A percentile compares a stretch with the other conserved stretches of the same genome.
These are phyloP conservation scores for Zymoseptoria passerinii DNA, from an alignment of 2,329 filamentous ascomycete species.

Conservation along the genomic window DNA sequence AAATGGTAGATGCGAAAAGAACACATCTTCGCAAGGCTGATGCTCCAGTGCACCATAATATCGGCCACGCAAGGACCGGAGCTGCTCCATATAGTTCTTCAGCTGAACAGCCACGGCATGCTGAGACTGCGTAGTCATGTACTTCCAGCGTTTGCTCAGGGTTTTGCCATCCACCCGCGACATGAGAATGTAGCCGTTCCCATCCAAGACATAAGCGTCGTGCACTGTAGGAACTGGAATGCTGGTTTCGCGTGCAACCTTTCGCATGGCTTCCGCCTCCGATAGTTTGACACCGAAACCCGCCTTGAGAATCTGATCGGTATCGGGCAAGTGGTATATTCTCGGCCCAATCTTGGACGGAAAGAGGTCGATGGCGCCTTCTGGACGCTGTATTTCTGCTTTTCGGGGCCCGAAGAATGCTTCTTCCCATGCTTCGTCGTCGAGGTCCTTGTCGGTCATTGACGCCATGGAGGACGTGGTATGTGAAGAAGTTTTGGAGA, in stretches of 20 bases:
- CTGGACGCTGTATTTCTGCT: not conserved
- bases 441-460: not conserved
- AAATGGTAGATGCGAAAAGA: conserved; percentile 5
- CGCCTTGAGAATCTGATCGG: conserved; percentile 4
- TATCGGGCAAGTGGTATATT: not conserved
- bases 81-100: not conserved
- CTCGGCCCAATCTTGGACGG: conserved; percentile 1
- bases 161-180: conserved; percentile 1
- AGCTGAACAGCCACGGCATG: conserved; percentile 2
- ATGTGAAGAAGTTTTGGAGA: no score
- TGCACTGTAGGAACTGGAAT: conserved; percentile 6
- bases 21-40: conserved; percentile 5
- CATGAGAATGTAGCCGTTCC: conserved; percentile 7
- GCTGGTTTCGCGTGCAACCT: conserved; percentile 4
- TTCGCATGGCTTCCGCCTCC: conserved; percentile 8
- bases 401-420: not conserved
- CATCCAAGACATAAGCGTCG: conserved; percentile 1
- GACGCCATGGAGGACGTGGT: not conserved
- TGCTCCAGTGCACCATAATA: conserved; percentile 7
- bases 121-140: not conserved
- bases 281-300: conserved; percentile 1
- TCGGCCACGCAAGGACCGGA: not conserved
- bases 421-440: not conserved
- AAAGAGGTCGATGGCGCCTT: conserved; percentile 3
- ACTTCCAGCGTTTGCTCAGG: not conserved